phyloP scores from a whole-genome alignment of 73 alveolate species.

The Tetrahymena elliotti region DNA sequence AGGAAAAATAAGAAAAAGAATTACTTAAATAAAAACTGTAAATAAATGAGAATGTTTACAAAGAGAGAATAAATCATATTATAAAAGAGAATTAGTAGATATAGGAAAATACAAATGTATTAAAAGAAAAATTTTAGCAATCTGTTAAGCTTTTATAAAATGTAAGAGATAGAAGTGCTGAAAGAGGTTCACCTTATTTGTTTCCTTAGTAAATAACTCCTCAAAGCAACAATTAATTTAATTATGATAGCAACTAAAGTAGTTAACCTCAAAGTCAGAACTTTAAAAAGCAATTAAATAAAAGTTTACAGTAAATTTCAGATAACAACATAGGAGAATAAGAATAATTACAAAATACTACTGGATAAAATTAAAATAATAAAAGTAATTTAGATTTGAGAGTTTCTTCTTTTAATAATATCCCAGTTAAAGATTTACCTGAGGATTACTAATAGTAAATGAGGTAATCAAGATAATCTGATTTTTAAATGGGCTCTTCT shows the following conservation, averaged over 20 bases:
- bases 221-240: background rate
- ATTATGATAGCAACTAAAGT: background rate
- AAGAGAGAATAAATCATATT: background rate
- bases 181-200: background rate
- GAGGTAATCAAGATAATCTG: background rate
- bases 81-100: background rate
- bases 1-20: slow-evolving; percentile 19
- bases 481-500: background rate
- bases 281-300: background rate
- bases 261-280: background rate
- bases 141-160: background rate
- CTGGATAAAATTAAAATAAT: background rate
- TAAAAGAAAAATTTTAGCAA: background rate
- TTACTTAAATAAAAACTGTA: background rate
- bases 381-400: background rate
- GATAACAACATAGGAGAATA: background rate
- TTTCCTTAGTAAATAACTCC: background rate
- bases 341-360: background rate
- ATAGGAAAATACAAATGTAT: background rate
- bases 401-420: background rate
- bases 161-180: background rate
- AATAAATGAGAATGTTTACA: background rate
- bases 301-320: background rate
- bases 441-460: background rate
- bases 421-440: background rate